These are phyloP conservation scores for Zelopaecilomyces penicillatus DNA, from an alignment of 2,329 filamentous ascomycete species.

Conservation along the genomic window DNA sequence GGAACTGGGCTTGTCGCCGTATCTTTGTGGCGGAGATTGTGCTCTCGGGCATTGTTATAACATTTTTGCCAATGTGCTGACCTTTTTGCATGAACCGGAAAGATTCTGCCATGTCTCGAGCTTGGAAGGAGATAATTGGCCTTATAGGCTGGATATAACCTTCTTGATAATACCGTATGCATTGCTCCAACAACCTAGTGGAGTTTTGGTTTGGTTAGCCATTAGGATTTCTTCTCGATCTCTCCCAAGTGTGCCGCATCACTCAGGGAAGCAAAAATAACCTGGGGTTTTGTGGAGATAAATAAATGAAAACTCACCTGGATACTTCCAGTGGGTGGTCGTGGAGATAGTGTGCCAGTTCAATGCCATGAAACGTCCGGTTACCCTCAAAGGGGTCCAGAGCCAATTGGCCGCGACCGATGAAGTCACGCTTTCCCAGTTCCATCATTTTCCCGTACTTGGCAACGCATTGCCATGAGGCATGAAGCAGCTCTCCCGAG, in stretches of 20 bases:
- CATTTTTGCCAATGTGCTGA: slow-evolving; percentile 25
- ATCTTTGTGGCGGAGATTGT: not conserved
- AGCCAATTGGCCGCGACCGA: slow-evolving; percentile 29
- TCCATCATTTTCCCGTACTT: slow-evolving; percentile 33
- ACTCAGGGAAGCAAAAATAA: too few species aligned
- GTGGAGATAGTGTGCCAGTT: slow-evolving; percentile 4
- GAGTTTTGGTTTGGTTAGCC: too few species aligned
- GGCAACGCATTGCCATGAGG: slow-evolving; percentile 32
- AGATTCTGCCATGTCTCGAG: slow-evolving; percentile 23
- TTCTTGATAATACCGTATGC: not conserved
- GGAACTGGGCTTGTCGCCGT: not conserved
- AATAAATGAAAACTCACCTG: too few species aligned
- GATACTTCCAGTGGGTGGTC: too few species aligned
- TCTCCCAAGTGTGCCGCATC: too few species aligned
- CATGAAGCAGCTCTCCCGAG: slow-evolving; percentile 27
- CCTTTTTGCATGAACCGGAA: slow-evolving; percentile 33
- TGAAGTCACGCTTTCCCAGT: slow-evolving; percentile 31
- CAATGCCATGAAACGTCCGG: slow-evolving; percentile 17
- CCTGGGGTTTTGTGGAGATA: too few species aligned
- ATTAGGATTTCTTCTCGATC: too few species aligned
- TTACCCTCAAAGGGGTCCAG: slow-evolving; percentile 32
- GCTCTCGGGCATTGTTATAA: not conserved
- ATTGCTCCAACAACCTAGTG: not conserved
- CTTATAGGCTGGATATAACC: slow-evolving; percentile 10
- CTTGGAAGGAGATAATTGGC: slow-evolving; percentile 14